phyloP scores from a whole-genome alignment of 805 yeast species.

The Candida verbasci region DNA sequence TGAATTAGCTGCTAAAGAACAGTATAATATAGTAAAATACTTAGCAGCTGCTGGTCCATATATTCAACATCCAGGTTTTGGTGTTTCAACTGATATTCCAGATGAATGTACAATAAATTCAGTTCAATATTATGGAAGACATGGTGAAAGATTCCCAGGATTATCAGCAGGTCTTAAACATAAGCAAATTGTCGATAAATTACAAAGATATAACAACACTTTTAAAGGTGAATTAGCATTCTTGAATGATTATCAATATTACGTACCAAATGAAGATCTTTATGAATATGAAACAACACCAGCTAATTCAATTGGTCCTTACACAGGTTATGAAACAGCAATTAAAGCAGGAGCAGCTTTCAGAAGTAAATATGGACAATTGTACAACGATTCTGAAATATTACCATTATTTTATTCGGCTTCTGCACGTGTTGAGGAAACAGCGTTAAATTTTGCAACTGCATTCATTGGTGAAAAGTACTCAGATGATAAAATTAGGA shows the following conservation, averaged over 20 bases:
- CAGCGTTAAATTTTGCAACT: constrained; percentile 52
- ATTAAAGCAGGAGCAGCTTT: constrained; percentile 45
- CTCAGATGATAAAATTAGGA: constrained; percentile 29
- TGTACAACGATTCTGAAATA: constrained; percentile 31
- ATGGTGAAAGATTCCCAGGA: constrained; percentile 67
- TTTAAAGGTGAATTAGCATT: constrained; percentile 51
- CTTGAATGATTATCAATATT: constrained; percentile 50
- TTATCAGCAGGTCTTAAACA: constrained; percentile 9
- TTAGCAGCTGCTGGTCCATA: constrained; percentile 60
- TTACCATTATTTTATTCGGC: constrained; percentile 55
- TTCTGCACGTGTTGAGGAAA: constrained; percentile 50
- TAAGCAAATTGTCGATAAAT: constrained; percentile 18
- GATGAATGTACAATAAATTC: constrained; percentile 54
- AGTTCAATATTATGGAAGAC: constrained; percentile 69
- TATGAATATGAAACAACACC: constrained; percentile 51
- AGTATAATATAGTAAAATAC: constrained; percentile 45
- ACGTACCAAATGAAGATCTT: constrained; percentile 28
- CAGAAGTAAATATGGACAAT: constrained; percentile 45
- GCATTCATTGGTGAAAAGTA: constrained; percentile 52
- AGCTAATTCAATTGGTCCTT: constrained; percentile 41
- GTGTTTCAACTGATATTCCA: constrained; percentile 50
- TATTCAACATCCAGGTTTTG: constrained; percentile 47
- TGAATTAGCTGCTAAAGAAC: constrained; percentile 37
- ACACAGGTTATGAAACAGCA: constrained; percentile 50
- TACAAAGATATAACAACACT: constrained; percentile 24